These are phyloP conservation scores for Clonostachys solani DNA, from an alignment of 2,329 filamentous ascomycete species.

Conservation along the genomic window DNA sequence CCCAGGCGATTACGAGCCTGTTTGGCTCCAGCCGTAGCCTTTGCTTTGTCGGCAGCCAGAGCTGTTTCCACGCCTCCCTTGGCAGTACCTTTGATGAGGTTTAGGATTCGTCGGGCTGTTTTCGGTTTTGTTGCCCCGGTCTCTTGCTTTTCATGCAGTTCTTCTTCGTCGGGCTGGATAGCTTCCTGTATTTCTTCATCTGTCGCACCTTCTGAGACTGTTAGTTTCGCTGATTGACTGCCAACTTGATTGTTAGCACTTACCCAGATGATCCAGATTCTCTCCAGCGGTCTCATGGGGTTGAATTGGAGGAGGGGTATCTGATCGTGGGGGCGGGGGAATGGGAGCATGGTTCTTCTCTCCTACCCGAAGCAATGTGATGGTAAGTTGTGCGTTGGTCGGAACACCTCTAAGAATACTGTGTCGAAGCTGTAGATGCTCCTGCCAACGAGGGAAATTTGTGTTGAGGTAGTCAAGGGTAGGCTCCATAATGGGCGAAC, in stretches of 20 bases:
- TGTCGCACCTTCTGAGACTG: constrained; percentile 38
- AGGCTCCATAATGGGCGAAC: constrained; percentile 66
- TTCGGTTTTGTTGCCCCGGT: constrained; percentile 22
- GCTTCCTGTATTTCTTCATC: constrained; percentile 63
- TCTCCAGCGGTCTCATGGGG: constrained; percentile 39
- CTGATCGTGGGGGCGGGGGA: constrained; percentile 47
- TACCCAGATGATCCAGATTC: constrained; percentile 26
- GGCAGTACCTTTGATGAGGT: constrained; percentile 63
- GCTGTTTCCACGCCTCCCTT: constrained; percentile 71
- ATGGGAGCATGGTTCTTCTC: constrained; percentile 78
- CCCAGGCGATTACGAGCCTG: constrained; percentile 69
- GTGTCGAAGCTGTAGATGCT: constrained; percentile 68
- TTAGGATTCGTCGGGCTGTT: constrained; percentile 44
- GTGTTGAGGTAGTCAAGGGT: constrained; percentile 56
- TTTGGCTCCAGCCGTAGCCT: constrained; percentile 53
- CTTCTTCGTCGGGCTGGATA: constrained; percentile 33
- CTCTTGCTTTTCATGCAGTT: constrained; percentile 31
- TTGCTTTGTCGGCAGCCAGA: constrained; percentile 66
- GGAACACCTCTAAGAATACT: constrained; percentile 77
- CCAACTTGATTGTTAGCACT: constrained; percentile 3
- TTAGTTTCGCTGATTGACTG: constrained; percentile 7
- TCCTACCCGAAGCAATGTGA: constrained; percentile 77
- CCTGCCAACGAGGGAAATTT: constrained; percentile 68
- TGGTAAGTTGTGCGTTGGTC: constrained; percentile 78
- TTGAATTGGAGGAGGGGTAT: constrained; percentile 25